phyloP scores from a whole-genome alignment of 2,329 filamentous ascomycete species.

The Onygena corvina region DNA sequence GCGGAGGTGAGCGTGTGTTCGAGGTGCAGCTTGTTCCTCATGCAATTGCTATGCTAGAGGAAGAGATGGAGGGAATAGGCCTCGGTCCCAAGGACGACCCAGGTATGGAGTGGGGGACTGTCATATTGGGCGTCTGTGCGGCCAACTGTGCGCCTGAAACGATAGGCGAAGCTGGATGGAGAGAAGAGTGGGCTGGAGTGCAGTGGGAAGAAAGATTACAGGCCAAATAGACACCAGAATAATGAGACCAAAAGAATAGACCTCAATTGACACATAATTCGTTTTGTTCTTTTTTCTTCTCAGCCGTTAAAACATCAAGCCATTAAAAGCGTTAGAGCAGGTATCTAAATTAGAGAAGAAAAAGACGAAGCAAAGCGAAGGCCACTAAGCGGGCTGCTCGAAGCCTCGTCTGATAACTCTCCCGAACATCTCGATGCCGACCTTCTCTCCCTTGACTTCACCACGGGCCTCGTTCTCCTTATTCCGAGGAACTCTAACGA shows the following conservation, averaged over 20 bases:
- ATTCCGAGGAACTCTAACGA: slow-evolving; percentile 73
- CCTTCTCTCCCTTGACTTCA: slow-evolving; percentile 87
- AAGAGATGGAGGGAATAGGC: slow-evolving; percentile 49
- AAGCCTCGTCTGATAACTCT: slow-evolving; percentile 71
- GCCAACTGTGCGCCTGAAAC: slow-evolving; percentile 59
- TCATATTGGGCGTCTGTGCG: slow-evolving; percentile 74
- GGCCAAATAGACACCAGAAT: neutral
- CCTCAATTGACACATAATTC: neutral
- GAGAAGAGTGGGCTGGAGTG: slow-evolving; percentile 95
- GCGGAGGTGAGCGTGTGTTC: slow-evolving; percentile 64
- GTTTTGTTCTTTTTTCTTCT: neutral
- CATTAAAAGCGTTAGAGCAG: slow-evolving; percentile 4
- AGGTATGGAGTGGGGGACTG: slow-evolving; percentile 97
- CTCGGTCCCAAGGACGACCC: slow-evolving; percentile 48
- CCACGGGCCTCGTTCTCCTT: slow-evolving; percentile 97
- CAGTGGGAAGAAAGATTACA: slow-evolving; percentile 72
- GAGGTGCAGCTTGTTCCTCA: slow-evolving; percentile 89
- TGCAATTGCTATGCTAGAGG: slow-evolving; percentile 78
- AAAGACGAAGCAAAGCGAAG: slow-evolving; percentile 11
- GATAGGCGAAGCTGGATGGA: slow-evolving; percentile 57
- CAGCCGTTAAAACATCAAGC: slow-evolving; percentile 6
- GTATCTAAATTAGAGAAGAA: slow-evolving; percentile 1
- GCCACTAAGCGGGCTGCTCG: slow-evolving; percentile 57
- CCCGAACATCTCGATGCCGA: slow-evolving; percentile 44
- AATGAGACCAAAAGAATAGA: neutral